Base-by-base conservation (phyloP, 1,284 basidiomycete species). In the Exobasidium rhododendri region DNA sequence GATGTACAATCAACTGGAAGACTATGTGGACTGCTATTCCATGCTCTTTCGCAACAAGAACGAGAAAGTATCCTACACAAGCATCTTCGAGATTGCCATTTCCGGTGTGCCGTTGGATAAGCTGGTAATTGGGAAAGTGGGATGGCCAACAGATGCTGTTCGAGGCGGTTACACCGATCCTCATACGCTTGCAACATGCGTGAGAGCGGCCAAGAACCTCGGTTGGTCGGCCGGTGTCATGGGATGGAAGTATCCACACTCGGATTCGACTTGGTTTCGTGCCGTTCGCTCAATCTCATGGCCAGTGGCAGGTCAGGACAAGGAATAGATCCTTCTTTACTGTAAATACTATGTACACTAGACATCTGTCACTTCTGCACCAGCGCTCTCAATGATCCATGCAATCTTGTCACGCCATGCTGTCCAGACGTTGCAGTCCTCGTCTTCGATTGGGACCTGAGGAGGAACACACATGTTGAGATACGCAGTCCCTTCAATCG, bases 1-100 rank as follows among this genome's bases (percentile, higher is more conserved):
- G 13, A 24, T 50, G 5, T 50, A 50, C 13, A 50, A 50, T 50
- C 47, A 50, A 50, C 17, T 40, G 35, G 47, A 50, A 24, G 47
- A 50, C 26, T 50, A 50, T 50, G 4, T 4, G n/a, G 26, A 20
- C 24, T 50, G 47, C 13, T 26, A 50, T 50, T 24, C 47, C 5
- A 20, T 50, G n/a, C 26, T 50, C 5, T 4, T 50, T 26, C 5
- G 20, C 22, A 24, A 20, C 14, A 26, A 26, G 28, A 24, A 4
- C 14, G 47, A 50, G 28, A 24, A 28, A 28, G 20, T 28, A 26
- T 24, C n/a, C 13, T 24, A 20, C 4, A 4, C 47, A 20, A 24
- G n/a, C n/a, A 50, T 50, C 28, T 28, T 24, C 14, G 20, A 24
- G 4, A 50, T 24, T 50, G 5, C n/a, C 22, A 28, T 50, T 4